phyloP scores from a whole-genome alignment of 176 grass and related monocot species.

The Aegilops bicornis region DNA sequence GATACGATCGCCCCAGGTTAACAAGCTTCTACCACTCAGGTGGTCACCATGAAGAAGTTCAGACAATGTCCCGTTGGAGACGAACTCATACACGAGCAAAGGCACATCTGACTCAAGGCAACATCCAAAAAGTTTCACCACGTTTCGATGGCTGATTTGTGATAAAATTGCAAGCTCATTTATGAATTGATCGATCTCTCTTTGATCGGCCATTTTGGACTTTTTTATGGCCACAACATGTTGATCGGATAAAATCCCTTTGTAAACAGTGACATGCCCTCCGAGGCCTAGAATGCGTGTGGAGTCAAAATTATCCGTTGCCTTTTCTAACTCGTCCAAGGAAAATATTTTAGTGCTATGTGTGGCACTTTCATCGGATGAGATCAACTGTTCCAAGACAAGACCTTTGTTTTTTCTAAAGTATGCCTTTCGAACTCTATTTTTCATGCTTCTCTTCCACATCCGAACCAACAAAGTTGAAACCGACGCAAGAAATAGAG shows the following conservation, averaged over 20 bases:
- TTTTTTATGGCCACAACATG: constrained; percentile 41
- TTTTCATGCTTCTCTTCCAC: constrained; percentile 9
- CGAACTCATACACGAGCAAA: not conserved
- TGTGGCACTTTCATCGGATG: not conserved
- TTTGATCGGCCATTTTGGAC: constrained; percentile 31
- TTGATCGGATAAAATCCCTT: constrained; percentile 25
- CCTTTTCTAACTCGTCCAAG: constrained; percentile 33
- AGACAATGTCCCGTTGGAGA: not conserved
- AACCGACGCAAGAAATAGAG: not conserved
- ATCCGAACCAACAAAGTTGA: not conserved
- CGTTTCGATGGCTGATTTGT: not conserved
- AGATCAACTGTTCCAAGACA: not conserved
- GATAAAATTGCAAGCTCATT: not conserved
- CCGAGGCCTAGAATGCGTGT: constrained; percentile 25
- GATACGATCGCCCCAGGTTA: not conserved
- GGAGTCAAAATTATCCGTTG: constrained; percentile 22
- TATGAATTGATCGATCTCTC: not conserved
- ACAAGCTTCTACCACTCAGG: not conserved
- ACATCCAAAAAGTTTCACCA: not conserved
- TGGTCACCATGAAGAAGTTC: constrained; percentile 4
- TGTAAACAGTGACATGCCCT: constrained; percentile 34
- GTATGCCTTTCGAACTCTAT: not conserved
- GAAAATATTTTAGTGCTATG: constrained; percentile 36
- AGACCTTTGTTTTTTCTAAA: not conserved
- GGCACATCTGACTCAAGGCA: not conserved